Conservation (phyloP, 306 rosid genomes). For the Cicer pinnatifidum region DNA sequence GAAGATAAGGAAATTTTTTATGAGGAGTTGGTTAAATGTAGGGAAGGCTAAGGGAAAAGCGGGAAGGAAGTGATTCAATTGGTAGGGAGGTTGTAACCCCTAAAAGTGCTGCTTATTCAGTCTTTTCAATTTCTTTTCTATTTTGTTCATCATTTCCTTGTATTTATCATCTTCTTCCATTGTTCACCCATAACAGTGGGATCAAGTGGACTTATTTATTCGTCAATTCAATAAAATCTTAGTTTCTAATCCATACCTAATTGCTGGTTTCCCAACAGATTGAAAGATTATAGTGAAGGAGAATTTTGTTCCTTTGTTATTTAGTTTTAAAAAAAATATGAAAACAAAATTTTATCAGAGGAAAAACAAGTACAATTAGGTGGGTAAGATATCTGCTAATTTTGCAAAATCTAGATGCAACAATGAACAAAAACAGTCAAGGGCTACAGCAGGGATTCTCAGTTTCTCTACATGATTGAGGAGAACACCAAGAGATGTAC, state of each 20-base stretch:
- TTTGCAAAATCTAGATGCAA: no score
- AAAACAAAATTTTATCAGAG: no score
- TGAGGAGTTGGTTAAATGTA: not conserved
- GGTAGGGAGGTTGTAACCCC: not conserved
- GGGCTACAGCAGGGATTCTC: no score
- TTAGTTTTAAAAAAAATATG: no score
- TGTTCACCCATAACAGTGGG: not conserved
- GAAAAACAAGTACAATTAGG: no score
- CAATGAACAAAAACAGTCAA: no score
- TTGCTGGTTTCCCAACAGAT: not conserved
- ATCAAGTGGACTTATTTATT: not conserved
- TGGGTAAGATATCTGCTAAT: no score
- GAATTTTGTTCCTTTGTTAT: no score
- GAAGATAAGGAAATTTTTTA: not conserved
- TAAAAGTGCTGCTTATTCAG: not conserved
- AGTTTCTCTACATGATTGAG: no score
- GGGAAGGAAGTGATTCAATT: slow-evolving; percentile 12
- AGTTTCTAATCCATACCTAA: not conserved
- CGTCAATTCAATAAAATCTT: not conserved
- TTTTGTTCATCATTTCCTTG: not conserved
- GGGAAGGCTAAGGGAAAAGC: not conserved
- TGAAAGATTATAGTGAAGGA: not conserved
- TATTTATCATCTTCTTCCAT: not conserved
- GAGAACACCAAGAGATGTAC: no score
- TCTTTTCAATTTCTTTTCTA: not conserved